These are phyloP conservation scores for Saxophila tyrrhenica DNA, from an alignment of 495 filamentous ascomycete genomes.

Conservation along the genomic window DNA sequence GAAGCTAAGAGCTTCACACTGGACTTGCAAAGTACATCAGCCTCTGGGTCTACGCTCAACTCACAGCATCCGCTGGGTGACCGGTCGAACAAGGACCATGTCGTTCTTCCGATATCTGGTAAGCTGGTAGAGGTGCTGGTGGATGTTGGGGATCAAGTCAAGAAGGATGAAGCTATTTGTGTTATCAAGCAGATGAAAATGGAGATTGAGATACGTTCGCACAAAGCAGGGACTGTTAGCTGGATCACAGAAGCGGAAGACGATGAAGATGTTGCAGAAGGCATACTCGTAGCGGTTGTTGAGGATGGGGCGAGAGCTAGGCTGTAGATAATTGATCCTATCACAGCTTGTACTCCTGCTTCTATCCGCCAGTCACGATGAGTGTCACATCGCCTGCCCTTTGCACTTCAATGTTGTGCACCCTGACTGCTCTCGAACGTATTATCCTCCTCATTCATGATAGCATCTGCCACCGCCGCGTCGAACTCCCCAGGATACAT, in stretches of 20 bases:
- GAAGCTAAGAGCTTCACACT: slow-evolving; percentile 32
- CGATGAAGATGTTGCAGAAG: slow-evolving; percentile 50
- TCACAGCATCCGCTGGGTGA: slow-evolving; percentile 43
- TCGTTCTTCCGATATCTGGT: slow-evolving; percentile 47
- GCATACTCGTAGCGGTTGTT: slow-evolving; percentile 43
- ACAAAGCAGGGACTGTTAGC: slow-evolving; percentile 36
- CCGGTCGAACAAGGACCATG: slow-evolving; percentile 39
- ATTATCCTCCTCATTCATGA: neutral
- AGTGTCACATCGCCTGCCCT: too few species aligned
- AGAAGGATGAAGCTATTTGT: slow-evolving; percentile 44
- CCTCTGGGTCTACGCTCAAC: slow-evolving; percentile 37
- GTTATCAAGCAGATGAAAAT: slow-evolving; percentile 60
- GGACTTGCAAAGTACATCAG: slow-evolving; percentile 37
- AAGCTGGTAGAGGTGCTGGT: slow-evolving; percentile 49
- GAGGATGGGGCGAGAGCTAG: slow-evolving; percentile 28
- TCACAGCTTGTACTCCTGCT: neutral
- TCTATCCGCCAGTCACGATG: neutral
- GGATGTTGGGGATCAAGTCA: slow-evolving; percentile 40
- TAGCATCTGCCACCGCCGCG: neutral
- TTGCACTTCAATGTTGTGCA: too few species aligned
- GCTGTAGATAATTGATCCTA: slow-evolving; percentile 15
- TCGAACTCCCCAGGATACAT: neutral
- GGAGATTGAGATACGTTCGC: slow-evolving; percentile 49
- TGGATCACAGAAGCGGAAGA: slow-evolving; percentile 50
- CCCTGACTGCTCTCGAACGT: too few species aligned